Evolutionary conservation across 2,329 filamentous ascomycete species (phyloP), one percentile per base, ranked within the genome.

Genomic region (Sarocladium brachiariae): DNA sequence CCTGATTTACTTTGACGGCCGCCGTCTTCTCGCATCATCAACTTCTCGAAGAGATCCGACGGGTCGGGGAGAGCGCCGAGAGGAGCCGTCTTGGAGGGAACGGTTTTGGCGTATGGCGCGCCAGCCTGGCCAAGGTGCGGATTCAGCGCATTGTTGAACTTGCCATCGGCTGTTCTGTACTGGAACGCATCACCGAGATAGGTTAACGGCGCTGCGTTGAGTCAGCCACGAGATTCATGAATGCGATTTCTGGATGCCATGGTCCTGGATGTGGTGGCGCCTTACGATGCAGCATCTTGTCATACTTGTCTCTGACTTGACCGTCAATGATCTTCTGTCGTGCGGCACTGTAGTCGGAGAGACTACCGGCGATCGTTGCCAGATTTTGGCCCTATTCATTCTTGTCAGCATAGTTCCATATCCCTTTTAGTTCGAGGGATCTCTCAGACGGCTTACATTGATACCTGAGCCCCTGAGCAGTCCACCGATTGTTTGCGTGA

Each of bases 91-190:
- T 66, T 67, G 1, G 79, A 77, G 37, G 74, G 74, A n/a, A 86
- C 81, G 0, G 81, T 81, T 54, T 84, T 77, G 21, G 85, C 84
- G 58, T 89, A 89, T 0, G 82, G 76, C n/a, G 79, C 80, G 11
- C 77, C 77, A 9, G 85, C 83, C 33, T 73, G 74, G 2, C 85
- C 85, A 25, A 89, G 69, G 49, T 81, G 72, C 2, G 85, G 84
- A 57, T 78, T 71, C 18, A 81, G 67, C 46, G 82, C 72, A 58
- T 82, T 87, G 68, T 83, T 74, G 54, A 64, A 63, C 48, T 65
- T 68, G 21, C 64, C 61, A 62, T 76, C 59, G 54, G 71, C 62
- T 53, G 61, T 64, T 3, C 64, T 60, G 51, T 65, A 67, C 35
- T 65, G 55, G n/a, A 43, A 43, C 8, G 39, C 39, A 27, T 43